Conservation (phyloP, 2,329 filamentous ascomycete species). For the Tolypocladium cylindrosporum region DNA sequence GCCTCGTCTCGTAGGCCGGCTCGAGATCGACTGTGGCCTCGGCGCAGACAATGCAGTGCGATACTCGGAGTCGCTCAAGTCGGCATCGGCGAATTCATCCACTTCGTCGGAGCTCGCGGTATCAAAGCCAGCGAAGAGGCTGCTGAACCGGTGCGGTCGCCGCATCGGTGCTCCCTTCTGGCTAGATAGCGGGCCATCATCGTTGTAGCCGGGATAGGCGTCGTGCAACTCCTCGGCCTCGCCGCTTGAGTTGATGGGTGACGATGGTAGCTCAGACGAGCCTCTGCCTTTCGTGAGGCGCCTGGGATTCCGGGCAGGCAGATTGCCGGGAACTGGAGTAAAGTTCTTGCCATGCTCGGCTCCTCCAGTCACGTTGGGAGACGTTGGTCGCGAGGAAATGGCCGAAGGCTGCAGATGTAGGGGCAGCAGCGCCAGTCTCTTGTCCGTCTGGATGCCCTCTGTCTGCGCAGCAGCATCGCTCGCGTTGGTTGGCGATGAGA, state of each 20-base stretch:
- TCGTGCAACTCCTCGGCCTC: conserved; percentile 41
- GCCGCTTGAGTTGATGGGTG: conserved; percentile 26
- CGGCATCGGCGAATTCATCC: conserved; percentile 51
- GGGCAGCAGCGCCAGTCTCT: conserved; percentile 64
- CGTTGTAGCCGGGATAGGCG: conserved; percentile 69
- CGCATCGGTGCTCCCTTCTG: conserved; percentile 48
- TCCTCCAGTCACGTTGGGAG: conserved; percentile 31
- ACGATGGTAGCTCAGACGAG: conserved; percentile 38
- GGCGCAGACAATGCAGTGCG: conserved; percentile 56
- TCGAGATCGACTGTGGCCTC: conserved; percentile 33
- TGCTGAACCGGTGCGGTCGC: conserved; percentile 67
- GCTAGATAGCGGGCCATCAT: conserved; percentile 61
- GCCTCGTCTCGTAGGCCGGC: conserved; percentile 30
- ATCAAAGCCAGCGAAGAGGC: conserved; percentile 80
- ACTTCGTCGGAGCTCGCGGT: conserved; percentile 57
- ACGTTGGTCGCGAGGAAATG: conserved; percentile 52
- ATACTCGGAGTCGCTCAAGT: conserved; percentile 58
- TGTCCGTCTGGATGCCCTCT: conserved; percentile 79
- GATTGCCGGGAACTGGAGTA: conserved; percentile 39
- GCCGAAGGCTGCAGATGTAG: conserved; percentile 70
- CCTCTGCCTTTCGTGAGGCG: conserved; percentile 39
- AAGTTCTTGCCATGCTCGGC: conserved; percentile 29
- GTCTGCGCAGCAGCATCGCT: conserved; percentile 57
- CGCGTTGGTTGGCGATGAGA: conserved; percentile 14
- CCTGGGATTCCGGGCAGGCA: conserved; percentile 51